Base-by-base conservation (phyloP, 2,329 filamentous ascomycete genomes). In the Fusarium anguioides region DNA sequence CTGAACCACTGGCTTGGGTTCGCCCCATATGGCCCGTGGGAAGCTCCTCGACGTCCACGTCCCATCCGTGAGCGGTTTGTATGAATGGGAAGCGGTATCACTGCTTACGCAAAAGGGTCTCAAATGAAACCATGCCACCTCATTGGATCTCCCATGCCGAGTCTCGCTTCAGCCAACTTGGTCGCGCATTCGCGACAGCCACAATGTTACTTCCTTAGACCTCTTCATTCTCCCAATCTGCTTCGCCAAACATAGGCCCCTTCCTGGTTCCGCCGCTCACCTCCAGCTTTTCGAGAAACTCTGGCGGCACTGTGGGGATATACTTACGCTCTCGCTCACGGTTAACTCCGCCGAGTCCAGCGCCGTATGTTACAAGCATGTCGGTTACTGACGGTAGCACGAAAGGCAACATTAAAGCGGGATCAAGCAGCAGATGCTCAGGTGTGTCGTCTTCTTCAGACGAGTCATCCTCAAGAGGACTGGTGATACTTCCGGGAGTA, bases 291-390 rank as follows among this genome's bases (percentile, higher is more conserved):
- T 91, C 89, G 62, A 99, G 82, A 75, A 98, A 97, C 79, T 99
- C 96, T 0, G 94, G 91, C 18, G 96, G 95, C 51, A 99, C 92
- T 0, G 93, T 97, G 4, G 96, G 96, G 42, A 97, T 96, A 77
- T 99, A 99, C 80, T 97, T 97, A 69, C 93, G 86, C 78, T 96
- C 96, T 56, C 94, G 86, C 79, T 98, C 96, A 64, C 91, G 87
- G 80, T 99, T 97, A 44, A 96, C 83, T 1, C 96, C 96, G 7
- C 96, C 96, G 74, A 98, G 96, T 1, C 96, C 96, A 14, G 96
- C 94, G 1, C 96, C 96, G 74, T 96, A 99, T 69, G 90, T 95
- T 45, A 99, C 88, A 45, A 98, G 85, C 96, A 99, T 99, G 77
- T 99, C 96, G 24, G 94, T 98, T 57, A 93, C 96, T 3, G 95